These are phyloP conservation scores for Phalaenopsis equestris DNA, from an alignment of 106 monocot species.

Conservation along the genomic window DNA sequence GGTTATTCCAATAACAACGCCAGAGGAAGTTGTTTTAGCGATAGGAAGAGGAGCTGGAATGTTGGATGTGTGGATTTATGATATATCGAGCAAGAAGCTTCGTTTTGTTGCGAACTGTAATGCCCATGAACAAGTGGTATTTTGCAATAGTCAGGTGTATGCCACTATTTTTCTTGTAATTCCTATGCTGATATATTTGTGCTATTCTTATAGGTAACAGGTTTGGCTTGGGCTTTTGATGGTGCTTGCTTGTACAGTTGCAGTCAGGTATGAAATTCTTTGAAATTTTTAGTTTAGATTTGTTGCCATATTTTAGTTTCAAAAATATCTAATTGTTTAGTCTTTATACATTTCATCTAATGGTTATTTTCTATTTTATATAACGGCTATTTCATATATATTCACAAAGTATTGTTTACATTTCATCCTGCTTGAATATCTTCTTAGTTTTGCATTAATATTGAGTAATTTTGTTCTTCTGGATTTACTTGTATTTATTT, in stretches of 20 bases:
- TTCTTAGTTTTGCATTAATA: neutral
- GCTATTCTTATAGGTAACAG: slow-evolving; percentile 54
- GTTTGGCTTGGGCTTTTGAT: slow-evolving; percentile 71
- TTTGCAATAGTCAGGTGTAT: slow-evolving; percentile 2
- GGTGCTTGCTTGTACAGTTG: slow-evolving; percentile 74
- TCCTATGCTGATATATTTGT: slow-evolving; percentile 11
- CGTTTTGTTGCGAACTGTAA: slow-evolving; percentile 27
- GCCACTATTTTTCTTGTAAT: neutral
- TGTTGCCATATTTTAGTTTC: neutral
- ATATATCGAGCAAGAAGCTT: slow-evolving; percentile 30
- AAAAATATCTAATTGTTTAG: neutral
- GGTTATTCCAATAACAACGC: slow-evolving; percentile 16
- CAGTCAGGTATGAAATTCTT: slow-evolving; percentile 55
- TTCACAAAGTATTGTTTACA: neutral
- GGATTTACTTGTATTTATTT: neutral
- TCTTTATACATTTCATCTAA: neutral
- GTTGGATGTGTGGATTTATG: slow-evolving; percentile 57
- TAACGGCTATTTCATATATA: neutral
- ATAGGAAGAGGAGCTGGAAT: slow-evolving; percentile 83
- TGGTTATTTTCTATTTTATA: neutral
- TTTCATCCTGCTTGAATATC: neutral
- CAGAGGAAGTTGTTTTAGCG: slow-evolving; percentile 45
- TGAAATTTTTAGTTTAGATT: neutral
- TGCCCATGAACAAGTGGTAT: slow-evolving; percentile 76
- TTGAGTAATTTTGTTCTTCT: neutral